A percentile compares a stretch with the other conserved stretches of the same genome.
phyloP scores from a whole-genome alignment of 495 filamentous ascomycete species.

The Penicillium canescens region DNA sequence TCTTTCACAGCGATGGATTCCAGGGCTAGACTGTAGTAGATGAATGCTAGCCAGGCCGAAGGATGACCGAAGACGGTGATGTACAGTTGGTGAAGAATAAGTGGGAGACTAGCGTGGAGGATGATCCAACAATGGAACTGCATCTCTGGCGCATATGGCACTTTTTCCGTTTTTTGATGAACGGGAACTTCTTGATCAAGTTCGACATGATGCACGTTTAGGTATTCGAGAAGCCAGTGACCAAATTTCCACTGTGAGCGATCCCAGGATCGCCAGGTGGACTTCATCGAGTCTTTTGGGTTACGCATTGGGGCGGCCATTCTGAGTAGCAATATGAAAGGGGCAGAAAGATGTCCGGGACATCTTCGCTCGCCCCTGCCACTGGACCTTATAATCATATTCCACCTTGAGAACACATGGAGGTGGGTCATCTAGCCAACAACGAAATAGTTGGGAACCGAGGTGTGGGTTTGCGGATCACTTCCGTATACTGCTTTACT shows the following conservation, averaged over 20 bases:
- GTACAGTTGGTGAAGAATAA: constrained; percentile 32
- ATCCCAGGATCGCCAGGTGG: constrained; percentile 32
- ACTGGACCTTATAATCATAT: background rate
- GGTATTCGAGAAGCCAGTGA: constrained; percentile 24
- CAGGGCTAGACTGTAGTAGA: constrained; percentile 24
- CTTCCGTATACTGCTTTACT: background rate
- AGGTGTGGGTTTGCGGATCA: background rate
- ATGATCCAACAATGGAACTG: constrained; percentile 33
- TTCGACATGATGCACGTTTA: constrained; percentile 23
- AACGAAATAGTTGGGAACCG: background rate
- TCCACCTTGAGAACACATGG: background rate
- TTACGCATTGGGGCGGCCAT: constrained; percentile 15
- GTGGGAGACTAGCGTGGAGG: constrained; percentile 23
- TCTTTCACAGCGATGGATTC: background rate
- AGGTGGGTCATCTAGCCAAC: background rate
- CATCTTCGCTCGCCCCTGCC: background rate
- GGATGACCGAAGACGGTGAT: constrained; percentile 18
- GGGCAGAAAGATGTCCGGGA: background rate
- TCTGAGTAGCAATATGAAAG: background rate
- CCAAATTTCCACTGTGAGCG: constrained; percentile 17
- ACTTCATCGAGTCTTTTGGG: constrained; percentile 35
- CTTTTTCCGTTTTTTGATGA: constrained; percentile 31
- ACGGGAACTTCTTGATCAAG: constrained; percentile 29
- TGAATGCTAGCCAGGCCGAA: constrained; percentile 21
- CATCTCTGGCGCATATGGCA: constrained; percentile 29